A percentile compares a stretch with the other conserved stretches of the same genome.
Conservation (phyloP, 108 stramenopile species). For the Pseudonitzschia delicatissima region DNA sequence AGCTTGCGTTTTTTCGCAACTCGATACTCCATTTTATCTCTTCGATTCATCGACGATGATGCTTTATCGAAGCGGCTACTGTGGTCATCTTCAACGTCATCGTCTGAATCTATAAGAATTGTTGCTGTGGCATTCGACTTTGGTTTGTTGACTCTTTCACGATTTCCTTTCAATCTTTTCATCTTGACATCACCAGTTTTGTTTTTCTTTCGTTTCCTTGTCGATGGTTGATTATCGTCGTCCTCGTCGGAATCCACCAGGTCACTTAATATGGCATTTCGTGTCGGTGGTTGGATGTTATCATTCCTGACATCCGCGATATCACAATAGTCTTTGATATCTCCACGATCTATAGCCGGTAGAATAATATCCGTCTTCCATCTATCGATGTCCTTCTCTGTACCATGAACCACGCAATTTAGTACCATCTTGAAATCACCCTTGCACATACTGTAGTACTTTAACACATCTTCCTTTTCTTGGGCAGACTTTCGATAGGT, state of each 20-base stretch:
- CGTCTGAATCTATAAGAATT: background rate
- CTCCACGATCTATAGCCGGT: background rate
- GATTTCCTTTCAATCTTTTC: background rate
- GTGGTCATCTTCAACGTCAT: background rate
- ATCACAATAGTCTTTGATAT: background rate
- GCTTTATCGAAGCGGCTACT: background rate
- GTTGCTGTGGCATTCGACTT: background rate
- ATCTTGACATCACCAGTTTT: background rate
- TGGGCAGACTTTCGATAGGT: background rate
- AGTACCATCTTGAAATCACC: background rate
- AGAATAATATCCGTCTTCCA: background rate
- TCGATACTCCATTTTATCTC: conserved; percentile 4
- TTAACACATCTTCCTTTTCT: background rate
- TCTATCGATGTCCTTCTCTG: background rate
- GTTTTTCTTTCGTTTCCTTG: background rate
- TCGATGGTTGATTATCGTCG: background rate
- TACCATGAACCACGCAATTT: background rate
- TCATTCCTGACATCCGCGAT: background rate
- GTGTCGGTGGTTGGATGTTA: background rate
- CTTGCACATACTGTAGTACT: background rate
- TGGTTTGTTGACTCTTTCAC: background rate
- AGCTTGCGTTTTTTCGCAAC: background rate
- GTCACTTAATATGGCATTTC: background rate
- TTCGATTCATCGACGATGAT: background rate
- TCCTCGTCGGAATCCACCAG: background rate